A percentile compares a stretch with the other conserved stretches of the same genome.
phyloP scores from a whole-genome alignment of 176 grass and related monocot genomes.

The Aegilops speltoides region DNA sequence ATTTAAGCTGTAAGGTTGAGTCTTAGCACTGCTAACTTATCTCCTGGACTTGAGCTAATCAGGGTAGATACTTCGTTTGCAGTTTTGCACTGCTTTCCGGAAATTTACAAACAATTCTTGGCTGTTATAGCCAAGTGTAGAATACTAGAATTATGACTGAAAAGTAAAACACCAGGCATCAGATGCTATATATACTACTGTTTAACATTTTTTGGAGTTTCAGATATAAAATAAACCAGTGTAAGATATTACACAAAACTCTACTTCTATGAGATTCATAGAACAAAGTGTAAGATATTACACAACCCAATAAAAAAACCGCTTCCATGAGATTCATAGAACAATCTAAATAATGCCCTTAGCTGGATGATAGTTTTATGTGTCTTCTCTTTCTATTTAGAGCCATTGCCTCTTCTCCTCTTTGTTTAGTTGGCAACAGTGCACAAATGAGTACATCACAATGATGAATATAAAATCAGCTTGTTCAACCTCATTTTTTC shows the following conservation, averaged over 20 bases:
- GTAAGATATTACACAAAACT: slow-evolving; percentile 18
- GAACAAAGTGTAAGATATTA: slow-evolving; percentile 10
- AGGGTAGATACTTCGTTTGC: not conserved
- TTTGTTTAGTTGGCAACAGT: slow-evolving; percentile 1
- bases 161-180: not conserved
- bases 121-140: not conserved
- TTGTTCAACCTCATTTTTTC: not conserved
- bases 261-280: slow-evolving; percentile 9
- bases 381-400: not conserved
- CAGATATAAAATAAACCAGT: slow-evolving; percentile 16
- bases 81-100: not conserved
- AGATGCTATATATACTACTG: not conserved
- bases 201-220: slow-evolving; percentile 3
- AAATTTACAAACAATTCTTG: slow-evolving; percentile 22
- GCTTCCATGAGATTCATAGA: slow-evolving; percentile 19
- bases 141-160: not conserved
- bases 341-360: not conserved
- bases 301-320: not conserved
- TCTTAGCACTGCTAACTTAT: slow-evolving; percentile 8
- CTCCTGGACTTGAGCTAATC: slow-evolving; percentile 16
- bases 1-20: not conserved
- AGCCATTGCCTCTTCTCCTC: not conserved
- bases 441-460: not conserved
- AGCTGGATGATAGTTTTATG: not conserved
- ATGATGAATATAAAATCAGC: slow-evolving; percentile 9